phyloP scores from a whole-genome alignment of 768 basidiomycete species.

The Leccinum ochraceum region DNA sequence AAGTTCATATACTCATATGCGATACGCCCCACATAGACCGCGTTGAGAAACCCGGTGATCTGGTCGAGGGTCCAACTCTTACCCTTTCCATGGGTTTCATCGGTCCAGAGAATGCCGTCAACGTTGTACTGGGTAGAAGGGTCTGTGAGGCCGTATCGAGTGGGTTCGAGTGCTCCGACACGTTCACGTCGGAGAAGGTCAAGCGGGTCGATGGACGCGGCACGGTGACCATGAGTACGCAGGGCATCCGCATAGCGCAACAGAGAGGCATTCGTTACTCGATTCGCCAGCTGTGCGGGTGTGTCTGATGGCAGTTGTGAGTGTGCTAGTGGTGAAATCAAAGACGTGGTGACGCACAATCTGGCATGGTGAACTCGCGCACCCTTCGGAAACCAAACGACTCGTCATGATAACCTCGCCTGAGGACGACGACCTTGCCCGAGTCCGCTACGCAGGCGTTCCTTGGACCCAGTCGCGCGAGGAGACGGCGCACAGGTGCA shows the following conservation, averaged over 20 bases:
- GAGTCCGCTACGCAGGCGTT: background rate
- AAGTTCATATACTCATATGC: constrained; percentile 95
- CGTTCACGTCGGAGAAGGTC: constrained; percentile 84
- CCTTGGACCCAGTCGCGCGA: constrained; percentile 7
- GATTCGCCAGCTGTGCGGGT: constrained; percentile 61
- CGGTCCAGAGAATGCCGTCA: constrained; percentile 81
- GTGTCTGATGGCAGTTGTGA: constrained; percentile 48
- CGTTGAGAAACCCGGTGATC: constrained; percentile 68
- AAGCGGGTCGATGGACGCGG: constrained; percentile 84
- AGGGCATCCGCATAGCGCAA: constrained; percentile 89
- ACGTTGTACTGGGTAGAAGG: constrained; percentile 60
- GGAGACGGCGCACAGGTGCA: constrained; percentile 9
- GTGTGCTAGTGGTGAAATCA: background rate
- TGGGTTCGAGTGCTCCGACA: constrained; percentile 73
- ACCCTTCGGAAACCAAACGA: constrained; percentile 77
- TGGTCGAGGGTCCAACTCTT: constrained; percentile 67
- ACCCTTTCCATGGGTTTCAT: constrained; percentile 23
- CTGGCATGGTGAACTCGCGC: constrained; percentile 62
- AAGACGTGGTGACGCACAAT: constrained; percentile 52
- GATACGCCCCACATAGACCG: constrained; percentile 80
- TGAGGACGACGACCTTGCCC: constrained; percentile 25
- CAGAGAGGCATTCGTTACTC: constrained; percentile 71
- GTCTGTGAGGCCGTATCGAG: constrained; percentile 72
- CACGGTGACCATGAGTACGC: constrained; percentile 82
- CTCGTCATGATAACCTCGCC: constrained; percentile 66